These are phyloP conservation scores for Rubroboletus pulcherrimus DNA, from an alignment of 768 basidiomycete species.

Conservation along the genomic window DNA sequence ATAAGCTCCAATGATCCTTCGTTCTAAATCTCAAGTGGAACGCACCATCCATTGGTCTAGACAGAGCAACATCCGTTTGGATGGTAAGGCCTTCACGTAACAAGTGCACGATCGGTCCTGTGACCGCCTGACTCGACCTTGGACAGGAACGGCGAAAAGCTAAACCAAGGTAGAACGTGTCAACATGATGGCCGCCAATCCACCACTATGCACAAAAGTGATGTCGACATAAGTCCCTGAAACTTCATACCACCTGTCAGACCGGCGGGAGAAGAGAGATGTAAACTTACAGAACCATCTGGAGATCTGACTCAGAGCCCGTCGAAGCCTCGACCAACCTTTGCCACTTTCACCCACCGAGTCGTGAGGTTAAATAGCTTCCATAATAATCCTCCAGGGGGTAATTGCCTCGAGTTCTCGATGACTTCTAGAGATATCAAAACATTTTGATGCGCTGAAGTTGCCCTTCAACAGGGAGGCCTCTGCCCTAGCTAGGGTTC, in stretches of 20 bases:
- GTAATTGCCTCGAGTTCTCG: conserved; percentile 16
- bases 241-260: conserved; percentile 11
- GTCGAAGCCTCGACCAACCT: conserved; percentile 8
- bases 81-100: conserved; percentile 21
- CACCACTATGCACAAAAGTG: conserved; percentile 14
- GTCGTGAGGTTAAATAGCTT: conserved; percentile 13
- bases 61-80: conserved; percentile 11
- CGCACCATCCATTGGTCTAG: conserved; percentile 12
- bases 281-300: conserved; percentile 12
- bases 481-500: background rate
- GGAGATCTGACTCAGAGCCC: conserved; percentile 19
- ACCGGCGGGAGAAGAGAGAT: conserved; percentile 28
- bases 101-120: conserved; percentile 10
- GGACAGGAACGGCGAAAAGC: conserved; percentile 11
- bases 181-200: conserved; percentile 22
- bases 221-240: conserved; percentile 23
- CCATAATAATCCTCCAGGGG: conserved; percentile 25
- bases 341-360: conserved; percentile 15
- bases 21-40: conserved; percentile 14
- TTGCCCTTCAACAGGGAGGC: background rate
- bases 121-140: conserved; percentile 7
- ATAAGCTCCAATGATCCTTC: conserved; percentile 26
- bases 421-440: conserved; percentile 10
- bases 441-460: conserved; percentile 3
- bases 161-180: conserved; percentile 24